phyloP scores from a whole-genome alignment of 129 eudicot species.

The Chrysanthemum seticuspe region DNA sequence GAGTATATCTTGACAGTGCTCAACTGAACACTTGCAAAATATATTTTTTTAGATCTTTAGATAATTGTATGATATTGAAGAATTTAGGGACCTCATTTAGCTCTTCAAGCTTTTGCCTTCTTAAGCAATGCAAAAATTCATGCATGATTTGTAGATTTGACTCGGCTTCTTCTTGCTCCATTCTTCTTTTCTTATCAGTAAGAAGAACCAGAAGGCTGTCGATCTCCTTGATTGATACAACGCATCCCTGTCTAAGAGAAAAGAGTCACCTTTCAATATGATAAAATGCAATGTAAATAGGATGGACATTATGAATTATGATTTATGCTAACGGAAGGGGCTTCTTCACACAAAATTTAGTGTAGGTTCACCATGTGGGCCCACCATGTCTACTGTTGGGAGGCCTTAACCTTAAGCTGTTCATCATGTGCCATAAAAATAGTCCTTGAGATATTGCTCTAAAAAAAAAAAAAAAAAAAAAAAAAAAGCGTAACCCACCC shows the following conservation, averaged over 20 bases:
- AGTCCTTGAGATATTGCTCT: not conserved
- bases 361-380: too few species aligned
- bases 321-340: too few species aligned
- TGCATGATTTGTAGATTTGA: constrained; percentile 77
- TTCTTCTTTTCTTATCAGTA: constrained; percentile 76
- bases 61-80: too few species aligned
- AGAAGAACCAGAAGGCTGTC: constrained; percentile 64
- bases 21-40: constrained; percentile 4
- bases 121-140: constrained; percentile 63
- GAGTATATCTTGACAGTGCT: not conserved
- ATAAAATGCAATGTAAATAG: not conserved
- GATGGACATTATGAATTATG: not conserved
- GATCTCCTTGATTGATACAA: constrained; percentile 85
- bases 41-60: not conserved
- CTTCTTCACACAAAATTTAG: too few species aligned
- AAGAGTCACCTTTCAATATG: constrained; percentile 36
- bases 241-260: constrained; percentile 89
- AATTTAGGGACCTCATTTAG: constrained; percentile 61
- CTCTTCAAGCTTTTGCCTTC: constrained; percentile 85
- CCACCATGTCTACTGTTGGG: too few species aligned
- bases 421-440: not conserved
- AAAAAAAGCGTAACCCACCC: too few species aligned
- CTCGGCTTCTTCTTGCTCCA: constrained; percentile 98
- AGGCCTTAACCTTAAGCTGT: too few species aligned
- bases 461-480: too few species aligned